These are phyloP conservation scores for Larix sibirica DNA, from an alignment of 83 land plant genomes.

Conservation along the genomic window DNA sequence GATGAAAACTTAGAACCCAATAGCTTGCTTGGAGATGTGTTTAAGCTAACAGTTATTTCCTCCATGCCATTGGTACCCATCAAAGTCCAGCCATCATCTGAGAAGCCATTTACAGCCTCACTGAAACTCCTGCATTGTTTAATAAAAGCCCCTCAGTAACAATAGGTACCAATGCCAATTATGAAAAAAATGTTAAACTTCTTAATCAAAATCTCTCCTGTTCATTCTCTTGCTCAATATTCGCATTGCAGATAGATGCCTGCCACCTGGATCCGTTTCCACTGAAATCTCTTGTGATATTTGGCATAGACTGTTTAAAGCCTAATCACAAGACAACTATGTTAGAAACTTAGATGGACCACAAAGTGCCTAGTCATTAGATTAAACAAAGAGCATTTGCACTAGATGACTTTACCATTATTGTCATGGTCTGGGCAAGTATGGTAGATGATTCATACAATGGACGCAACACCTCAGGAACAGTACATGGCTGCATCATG, in stretches of 20 bases:
- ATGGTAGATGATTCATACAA: conserved; percentile 65
- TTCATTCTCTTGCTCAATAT: conserved; percentile 70
- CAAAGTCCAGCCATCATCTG: conserved; percentile 80
- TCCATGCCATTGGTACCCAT: conserved; percentile 77
- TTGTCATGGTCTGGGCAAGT: conserved; percentile 59
- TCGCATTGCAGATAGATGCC: conserved; percentile 68
- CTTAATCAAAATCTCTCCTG: conserved; percentile 35
- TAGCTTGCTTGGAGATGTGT: conserved; percentile 57
- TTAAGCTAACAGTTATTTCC: conserved; percentile 75
- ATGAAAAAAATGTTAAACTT: background rate
- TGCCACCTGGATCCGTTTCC: conserved; percentile 46
- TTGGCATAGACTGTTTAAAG: conserved; percentile 66
- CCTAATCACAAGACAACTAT: conserved; percentile 31
- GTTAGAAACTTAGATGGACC: background rate
- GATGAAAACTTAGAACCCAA: conserved; percentile 43
- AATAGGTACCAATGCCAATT: background rate
- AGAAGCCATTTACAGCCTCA: conserved; percentile 64
- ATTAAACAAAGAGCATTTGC: background rate
- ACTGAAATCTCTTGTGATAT: conserved; percentile 64
- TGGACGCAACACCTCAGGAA: conserved; percentile 65
- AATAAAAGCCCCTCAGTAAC: background rate
- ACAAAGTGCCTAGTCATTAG: background rate
- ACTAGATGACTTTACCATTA: conserved; percentile 34
- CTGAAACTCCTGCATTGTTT: conserved; percentile 61
- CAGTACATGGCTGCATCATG: conserved; percentile 57